These are phyloP conservation scores for Fusarium coffeatum DNA, from an alignment of 2,329 filamentous ascomycete species.

Conservation along the genomic window DNA sequence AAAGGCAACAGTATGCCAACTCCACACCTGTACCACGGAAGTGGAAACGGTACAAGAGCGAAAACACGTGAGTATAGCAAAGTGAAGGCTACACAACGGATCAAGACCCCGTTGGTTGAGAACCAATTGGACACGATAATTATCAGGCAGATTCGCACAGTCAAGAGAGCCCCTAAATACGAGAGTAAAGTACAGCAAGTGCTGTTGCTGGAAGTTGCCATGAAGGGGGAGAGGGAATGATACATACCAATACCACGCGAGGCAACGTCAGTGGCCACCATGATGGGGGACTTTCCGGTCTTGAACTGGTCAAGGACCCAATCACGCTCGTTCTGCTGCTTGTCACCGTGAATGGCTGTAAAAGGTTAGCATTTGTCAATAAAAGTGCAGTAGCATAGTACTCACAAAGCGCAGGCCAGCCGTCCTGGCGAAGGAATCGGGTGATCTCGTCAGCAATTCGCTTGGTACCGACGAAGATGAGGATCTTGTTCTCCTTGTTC, in stretches of 20 bases:
- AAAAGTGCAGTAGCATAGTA: slow-evolving; percentile 52
- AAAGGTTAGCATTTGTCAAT: slow-evolving; percentile 50
- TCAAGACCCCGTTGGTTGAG: slow-evolving; percentile 87
- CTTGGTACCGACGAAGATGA: slow-evolving; percentile 94
- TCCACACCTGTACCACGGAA: slow-evolving; percentile 78
- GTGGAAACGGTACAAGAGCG: slow-evolving; percentile 74
- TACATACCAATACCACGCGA: slow-evolving; percentile 99
- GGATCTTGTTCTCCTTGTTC: slow-evolving; percentile 91
- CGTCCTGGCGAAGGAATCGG: slow-evolving; percentile 95
- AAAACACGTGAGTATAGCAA: slow-evolving; percentile 78
- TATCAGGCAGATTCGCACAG: slow-evolving; percentile 93
- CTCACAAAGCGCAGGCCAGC: slow-evolving; percentile 96
- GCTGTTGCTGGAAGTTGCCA: slow-evolving; percentile 68
- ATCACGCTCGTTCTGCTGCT: slow-evolving; percentile 99
- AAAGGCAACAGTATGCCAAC: slow-evolving; percentile 80
- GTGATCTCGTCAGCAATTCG: slow-evolving; percentile 98
- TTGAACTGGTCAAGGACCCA: slow-evolving; percentile 99
- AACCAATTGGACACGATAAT: slow-evolving; percentile 83
- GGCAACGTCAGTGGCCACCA: slow-evolving; percentile 99
- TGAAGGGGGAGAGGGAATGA: slow-evolving; percentile 63
- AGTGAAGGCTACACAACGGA: slow-evolving; percentile 58
- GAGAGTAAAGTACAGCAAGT: slow-evolving; percentile 87
- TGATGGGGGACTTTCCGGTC: slow-evolving; percentile 98
- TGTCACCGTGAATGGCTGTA: slow-evolving; percentile 95
- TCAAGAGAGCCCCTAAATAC: slow-evolving; percentile 87